Conservation (phyloP, 2,329 filamentous ascomycete genomes). For the Cordyceps javanica region DNA sequence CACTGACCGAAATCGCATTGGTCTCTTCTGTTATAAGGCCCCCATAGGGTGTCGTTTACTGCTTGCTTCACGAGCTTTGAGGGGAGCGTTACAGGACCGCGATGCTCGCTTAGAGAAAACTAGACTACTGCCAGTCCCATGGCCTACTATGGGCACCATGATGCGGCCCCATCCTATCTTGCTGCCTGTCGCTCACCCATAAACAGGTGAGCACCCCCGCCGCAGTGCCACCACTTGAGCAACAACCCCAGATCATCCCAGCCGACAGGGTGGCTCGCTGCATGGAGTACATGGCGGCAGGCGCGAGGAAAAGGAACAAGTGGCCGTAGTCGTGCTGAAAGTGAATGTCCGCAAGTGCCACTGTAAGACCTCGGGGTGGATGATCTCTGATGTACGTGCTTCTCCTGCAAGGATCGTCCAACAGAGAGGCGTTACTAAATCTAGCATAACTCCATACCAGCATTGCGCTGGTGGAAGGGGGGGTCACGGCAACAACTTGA, state of each 20-base stretch:
- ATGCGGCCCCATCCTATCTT: not conserved
- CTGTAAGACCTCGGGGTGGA: not conserved
- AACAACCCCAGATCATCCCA: constrained; percentile 1
- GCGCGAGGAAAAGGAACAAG: not conserved
- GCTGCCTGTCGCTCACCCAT: not conserved
- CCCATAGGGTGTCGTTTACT: not conserved
- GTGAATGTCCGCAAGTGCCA: not conserved
- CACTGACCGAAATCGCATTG: not conserved
- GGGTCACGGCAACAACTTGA: not conserved
- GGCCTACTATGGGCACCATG: not conserved
- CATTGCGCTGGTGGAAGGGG: not conserved
- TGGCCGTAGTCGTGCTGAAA: not conserved
- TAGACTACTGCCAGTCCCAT: not conserved
- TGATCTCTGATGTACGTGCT: not conserved
- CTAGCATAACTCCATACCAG: not conserved
- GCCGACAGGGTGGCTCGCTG: not conserved
- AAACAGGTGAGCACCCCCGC: not conserved
- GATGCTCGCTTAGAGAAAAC: not conserved
- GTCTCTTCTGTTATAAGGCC: not conserved
- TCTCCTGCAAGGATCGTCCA: not conserved
- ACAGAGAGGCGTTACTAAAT: not conserved
- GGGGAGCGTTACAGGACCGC: not conserved
- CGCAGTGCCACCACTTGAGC: not conserved
- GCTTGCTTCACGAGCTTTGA: too few relatives aligned
- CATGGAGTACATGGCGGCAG: not conserved